A percentile compares a stretch with the other conserved stretches of the same genome.
Evolutionary conservation across 1,139 yeast genomes (phyloP).

Genomic region (Debaryomyces sp.): DNA sequence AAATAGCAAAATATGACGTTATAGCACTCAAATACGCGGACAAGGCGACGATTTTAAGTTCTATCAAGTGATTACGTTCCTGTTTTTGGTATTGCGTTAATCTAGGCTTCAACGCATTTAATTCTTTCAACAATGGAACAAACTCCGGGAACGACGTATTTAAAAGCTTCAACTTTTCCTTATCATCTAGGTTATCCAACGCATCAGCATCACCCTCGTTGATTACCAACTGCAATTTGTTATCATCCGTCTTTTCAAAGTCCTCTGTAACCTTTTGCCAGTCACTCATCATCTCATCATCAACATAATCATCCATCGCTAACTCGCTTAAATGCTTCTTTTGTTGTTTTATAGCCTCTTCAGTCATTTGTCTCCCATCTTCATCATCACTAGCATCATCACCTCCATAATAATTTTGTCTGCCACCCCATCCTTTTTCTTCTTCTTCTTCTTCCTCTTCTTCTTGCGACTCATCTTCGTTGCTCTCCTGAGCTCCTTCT

Average conservation of each 20-base stretch:
- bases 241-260: conserved; percentile 29
- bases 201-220: conserved; percentile 34
- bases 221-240: conserved; percentile 23
- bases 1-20: conserved; percentile 72
- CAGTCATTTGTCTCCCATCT: conserved; percentile 76
- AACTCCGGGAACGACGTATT: conserved; percentile 81
- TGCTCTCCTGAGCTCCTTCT: conserved; percentile 35
- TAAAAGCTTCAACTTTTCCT: conserved; percentile 51
- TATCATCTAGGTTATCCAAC: conserved; percentile 37
- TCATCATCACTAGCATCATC: conserved; percentile 79
- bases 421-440: conserved; percentile 77
- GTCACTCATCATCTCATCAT: conserved; percentile 77
- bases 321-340: conserved; percentile 81
- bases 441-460: conserved; percentile 53
- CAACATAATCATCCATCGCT: conserved; percentile 79
- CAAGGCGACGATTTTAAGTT: conserved; percentile 67
- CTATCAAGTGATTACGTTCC: conserved; percentile 34
- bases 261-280: conserved; percentile 54
- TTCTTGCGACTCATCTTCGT: conserved; percentile 35
- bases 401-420: conserved; percentile 77
- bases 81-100: conserved; percentile 35
- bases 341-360: conserved; percentile 87
- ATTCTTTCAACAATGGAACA: conserved; percentile 72
- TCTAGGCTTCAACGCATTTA: conserved; percentile 47
- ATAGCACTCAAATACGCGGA: conserved; percentile 77